phyloP scores from a whole-genome alignment of 352 stramenopile species.

The Phytopythium cucurbitacearum region DNA sequence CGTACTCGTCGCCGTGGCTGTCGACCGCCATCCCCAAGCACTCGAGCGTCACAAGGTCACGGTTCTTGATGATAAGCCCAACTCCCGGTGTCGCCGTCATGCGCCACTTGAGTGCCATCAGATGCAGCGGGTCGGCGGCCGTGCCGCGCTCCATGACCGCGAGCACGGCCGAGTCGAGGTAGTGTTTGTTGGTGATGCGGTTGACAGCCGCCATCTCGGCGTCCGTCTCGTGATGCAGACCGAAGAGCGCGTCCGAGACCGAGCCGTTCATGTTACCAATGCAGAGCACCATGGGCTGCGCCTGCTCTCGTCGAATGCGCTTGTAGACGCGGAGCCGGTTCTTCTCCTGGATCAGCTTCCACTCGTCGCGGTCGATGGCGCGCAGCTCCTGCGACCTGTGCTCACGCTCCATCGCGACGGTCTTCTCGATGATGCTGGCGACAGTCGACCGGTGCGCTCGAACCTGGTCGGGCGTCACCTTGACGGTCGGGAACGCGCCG shows the following conservation, averaged over 20 bases:
- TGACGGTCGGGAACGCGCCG: not conserved
- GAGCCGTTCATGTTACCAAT: slow-evolving; percentile 36
- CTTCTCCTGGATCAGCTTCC: slow-evolving; percentile 33
- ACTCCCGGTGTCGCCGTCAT: slow-evolving; percentile 18
- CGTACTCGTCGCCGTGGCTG: slow-evolving; percentile 27
- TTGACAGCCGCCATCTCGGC: slow-evolving; percentile 42
- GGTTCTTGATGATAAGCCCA: slow-evolving; percentile 30
- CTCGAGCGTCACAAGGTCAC: slow-evolving; percentile 47
- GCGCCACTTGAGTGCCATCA: slow-evolving; percentile 53
- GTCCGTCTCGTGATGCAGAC: slow-evolving; percentile 40
- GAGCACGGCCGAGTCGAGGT: slow-evolving; percentile 41
- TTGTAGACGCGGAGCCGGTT: slow-evolving; percentile 38
- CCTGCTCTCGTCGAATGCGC: slow-evolving; percentile 4
- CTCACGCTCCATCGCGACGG: slow-evolving; percentile 3
- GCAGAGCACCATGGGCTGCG: slow-evolving; percentile 37
- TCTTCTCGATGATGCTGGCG: not conserved
- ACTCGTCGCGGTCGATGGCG: slow-evolving; percentile 11
- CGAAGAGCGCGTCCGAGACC: slow-evolving; percentile 47
- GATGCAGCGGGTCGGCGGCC: slow-evolving; percentile 36
- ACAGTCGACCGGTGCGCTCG: not conserved
- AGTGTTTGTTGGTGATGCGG: slow-evolving; percentile 28
- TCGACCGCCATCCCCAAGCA: slow-evolving; percentile 39
- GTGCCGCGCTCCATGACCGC: slow-evolving; percentile 35
- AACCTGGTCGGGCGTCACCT: not conserved
- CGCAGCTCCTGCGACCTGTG: not conserved